Conservation (phyloP, 1,284 basidiomycete genomes). For the Ustilago trichophora region DNA sequence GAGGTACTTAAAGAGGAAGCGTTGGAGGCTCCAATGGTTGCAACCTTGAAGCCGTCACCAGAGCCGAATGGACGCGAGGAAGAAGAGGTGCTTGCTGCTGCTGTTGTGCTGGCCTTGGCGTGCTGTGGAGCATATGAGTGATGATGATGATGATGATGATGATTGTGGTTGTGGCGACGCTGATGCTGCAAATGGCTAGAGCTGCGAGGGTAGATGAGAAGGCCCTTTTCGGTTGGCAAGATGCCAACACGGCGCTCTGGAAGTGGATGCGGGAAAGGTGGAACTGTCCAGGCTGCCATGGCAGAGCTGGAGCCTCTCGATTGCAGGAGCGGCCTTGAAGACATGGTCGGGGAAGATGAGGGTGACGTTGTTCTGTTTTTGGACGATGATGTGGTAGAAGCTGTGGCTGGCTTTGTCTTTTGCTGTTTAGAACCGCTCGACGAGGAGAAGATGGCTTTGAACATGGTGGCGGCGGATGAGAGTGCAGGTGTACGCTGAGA, state of each 20-base stretch:
- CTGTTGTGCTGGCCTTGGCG: conserved; percentile 12
- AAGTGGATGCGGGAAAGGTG: conserved; percentile 49
- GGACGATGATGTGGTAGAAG: conserved; percentile 8
- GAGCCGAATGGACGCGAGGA: conserved; percentile 28
- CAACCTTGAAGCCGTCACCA: conserved; percentile 40
- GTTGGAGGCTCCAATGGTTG: conserved; percentile 23
- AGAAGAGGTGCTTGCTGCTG: neutral
- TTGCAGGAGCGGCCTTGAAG: conserved; percentile 8
- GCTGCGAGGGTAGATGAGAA: conserved; percentile 42
- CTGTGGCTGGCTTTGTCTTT: neutral
- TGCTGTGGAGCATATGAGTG: conserved; percentile 10
- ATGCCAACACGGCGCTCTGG: conserved; percentile 44
- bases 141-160: conserved; percentile 10
- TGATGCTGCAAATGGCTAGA: conserved; percentile 2
- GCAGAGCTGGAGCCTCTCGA: conserved; percentile 25
- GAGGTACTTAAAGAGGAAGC: conserved; percentile 7
- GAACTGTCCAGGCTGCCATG: conserved; percentile 41
- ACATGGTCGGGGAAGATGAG: conserved; percentile 14
- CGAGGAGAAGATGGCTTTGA: conserved; percentile 37
- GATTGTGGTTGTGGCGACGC: neutral
- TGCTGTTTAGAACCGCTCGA: conserved; percentile 18
- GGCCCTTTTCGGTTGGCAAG: conserved; percentile 34
- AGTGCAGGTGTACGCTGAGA: neutral
- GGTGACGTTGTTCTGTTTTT: conserved; percentile 4
- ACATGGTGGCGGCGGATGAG: conserved; percentile 9